Percentiles rank a stretch among this genome's conserved stretches.
Conservation (phyloP, 192 early-diverging fungal species). For the Pilaira anomala region DNA sequence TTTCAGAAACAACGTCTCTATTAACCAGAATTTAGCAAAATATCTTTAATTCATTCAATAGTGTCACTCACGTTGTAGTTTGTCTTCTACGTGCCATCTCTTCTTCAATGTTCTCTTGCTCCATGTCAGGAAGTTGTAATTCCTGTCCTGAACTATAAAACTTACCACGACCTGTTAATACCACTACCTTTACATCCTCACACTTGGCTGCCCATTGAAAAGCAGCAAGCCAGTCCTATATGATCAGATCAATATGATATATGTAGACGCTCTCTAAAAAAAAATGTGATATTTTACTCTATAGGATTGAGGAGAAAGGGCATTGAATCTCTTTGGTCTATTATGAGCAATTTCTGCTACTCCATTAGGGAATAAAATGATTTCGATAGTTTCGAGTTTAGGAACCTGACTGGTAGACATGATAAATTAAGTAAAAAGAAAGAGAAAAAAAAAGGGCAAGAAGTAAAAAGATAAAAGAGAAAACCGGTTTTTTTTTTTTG, state of each 20-base stretch:
- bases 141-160: conserved; percentile 68
- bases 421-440: neutral
- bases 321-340: conserved; percentile 59
- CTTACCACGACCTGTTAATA: conserved; percentile 65
- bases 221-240: conserved; percentile 56
- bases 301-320: conserved; percentile 55
- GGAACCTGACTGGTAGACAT: conserved; percentile 14
- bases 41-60: neutral
- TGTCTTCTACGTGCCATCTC: neutral
- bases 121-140: conserved; percentile 38
- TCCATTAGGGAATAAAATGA: conserved; percentile 43
- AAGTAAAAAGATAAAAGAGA: neutral
- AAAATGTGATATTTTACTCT: conserved; percentile 21
- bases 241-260: neutral
- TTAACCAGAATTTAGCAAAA: neutral
- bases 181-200: conserved; percentile 51
- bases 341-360: conserved; percentile 63
- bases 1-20: conserved; percentile 27
- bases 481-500: too few relatives aligned
- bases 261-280: neutral
- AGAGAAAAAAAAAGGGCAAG: neutral
- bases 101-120: neutral
- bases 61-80: conserved; percentile 21
- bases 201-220: conserved; percentile 49
- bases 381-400: conserved; percentile 43